A percentile compares a stretch with the other conserved stretches of the same genome.
These are phyloP conservation scores for Kwoniella heveanensis DNA, from an alignment of 768 basidiomycete genomes.

Conservation along the genomic window DNA sequence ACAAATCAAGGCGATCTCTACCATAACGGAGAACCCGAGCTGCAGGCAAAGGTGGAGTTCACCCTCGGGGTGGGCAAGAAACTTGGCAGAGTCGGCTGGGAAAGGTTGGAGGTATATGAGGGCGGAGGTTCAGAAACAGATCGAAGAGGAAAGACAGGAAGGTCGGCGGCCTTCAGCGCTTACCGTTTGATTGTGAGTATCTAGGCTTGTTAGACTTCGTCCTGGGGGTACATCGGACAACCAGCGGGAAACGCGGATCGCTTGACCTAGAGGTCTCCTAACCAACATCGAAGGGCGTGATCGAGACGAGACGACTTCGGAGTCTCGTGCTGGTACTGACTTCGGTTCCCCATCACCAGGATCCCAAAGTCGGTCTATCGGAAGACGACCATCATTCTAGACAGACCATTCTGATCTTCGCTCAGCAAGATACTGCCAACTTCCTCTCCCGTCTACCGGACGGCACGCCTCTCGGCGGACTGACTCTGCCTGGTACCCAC, in stretches of 20 bases:
- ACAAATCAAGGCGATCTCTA: too few relatives aligned
- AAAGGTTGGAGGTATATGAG: constrained; percentile 9
- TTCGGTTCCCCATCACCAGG: too few relatives aligned
- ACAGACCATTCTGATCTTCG: constrained; percentile 12
- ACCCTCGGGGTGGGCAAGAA: not conserved
- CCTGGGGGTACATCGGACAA: too few relatives aligned
- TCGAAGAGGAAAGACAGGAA: not conserved
- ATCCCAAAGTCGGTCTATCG: too few relatives aligned
- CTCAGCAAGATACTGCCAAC: constrained; percentile 22
- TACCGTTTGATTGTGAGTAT: not conserved
- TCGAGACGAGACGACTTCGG: too few relatives aligned
- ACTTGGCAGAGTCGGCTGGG: constrained; percentile 10
- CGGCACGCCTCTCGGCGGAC: constrained; percentile 66
- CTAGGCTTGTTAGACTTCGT: too few relatives aligned
- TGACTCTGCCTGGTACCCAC: constrained; percentile 73
- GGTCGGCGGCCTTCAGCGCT: not conserved
- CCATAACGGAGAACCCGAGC: not conserved
- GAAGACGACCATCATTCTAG: not conserved
- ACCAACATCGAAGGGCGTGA: too few relatives aligned
- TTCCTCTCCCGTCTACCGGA: constrained; percentile 65
- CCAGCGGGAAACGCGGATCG: too few relatives aligned
- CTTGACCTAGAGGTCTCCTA: too few relatives aligned
- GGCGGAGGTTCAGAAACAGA: not conserved
- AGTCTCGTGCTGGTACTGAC: too few relatives aligned
- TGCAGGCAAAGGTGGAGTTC: not conserved